Base-by-base conservation (phyloP, 306 rosid genomes). In the Styphnolobium japonicum region DNA sequence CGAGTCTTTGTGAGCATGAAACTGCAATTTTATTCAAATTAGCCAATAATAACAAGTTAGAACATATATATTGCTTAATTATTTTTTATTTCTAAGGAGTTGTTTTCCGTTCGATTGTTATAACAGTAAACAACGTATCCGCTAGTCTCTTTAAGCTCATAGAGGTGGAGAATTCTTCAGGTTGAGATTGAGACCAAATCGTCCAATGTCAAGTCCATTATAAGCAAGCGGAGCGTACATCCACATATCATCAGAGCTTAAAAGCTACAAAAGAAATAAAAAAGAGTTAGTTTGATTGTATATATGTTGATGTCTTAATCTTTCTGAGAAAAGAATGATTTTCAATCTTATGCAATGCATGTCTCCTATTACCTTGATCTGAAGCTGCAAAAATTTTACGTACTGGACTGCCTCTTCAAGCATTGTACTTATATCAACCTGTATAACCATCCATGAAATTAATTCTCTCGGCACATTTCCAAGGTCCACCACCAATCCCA, bases 341-440 rank as follows among this genome's bases (percentile, higher is more conserved):
- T 52, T 21, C 2, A 45, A n/a, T 19, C 43, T 43, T 49, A 64
- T 65, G 37, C 57, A 42, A 45, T 43, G 10, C 34, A 36, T 18
- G 25, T 27, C 57, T 58, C 19, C n/a, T 15, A 49, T 69, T 84
- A 95, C 98, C 98, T 95, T 92, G 79, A 95, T 95, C 70, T 92
- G 98, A 71, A 90, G 88, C 83, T 92, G 98, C 80, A 95, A 84
- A 82, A 95, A 95, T 78, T 95, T 88, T 74, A 95, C 98, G 56
- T 95, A 95, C 31, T 89, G 88, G 36, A 92, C 98, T 42, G 98
- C 97, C 67, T 95, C 98, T 87, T 95, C 98, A 39, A 95, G 96
- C 98, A 95, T 95, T 45, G 98, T 95, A 86, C 98, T 95, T 51
- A 95, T 91, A 82, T 95, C 98, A 61, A 95, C 97, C 97, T 92